These are phyloP conservation scores for Suaeda aralocaspica DNA, from an alignment of 148 eudicot species.

Conservation along the genomic window DNA sequence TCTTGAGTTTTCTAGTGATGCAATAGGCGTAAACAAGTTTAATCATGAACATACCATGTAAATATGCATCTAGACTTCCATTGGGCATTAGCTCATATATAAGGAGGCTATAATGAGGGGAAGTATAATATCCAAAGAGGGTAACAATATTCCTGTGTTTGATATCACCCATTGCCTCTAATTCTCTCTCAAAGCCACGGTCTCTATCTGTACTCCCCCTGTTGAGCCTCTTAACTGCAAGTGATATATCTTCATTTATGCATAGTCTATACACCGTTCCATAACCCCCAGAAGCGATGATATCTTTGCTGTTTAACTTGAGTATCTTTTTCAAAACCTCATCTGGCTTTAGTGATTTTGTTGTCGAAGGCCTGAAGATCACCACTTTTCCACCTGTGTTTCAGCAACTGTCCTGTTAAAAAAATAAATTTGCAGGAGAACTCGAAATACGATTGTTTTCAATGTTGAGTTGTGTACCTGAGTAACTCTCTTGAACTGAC, in stretches of 20 bases:
- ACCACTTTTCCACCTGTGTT: constrained; percentile 88
- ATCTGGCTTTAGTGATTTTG: constrained; percentile 47
- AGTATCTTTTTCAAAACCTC: constrained; percentile 56
- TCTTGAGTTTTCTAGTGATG: too few relatives aligned
- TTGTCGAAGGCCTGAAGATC: constrained; percentile 56
- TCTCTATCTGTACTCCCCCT: constrained; percentile 67
- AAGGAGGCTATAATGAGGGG: constrained; percentile 74
- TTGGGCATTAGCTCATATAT: constrained; percentile 91
- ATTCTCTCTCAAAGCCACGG: constrained; percentile 84
- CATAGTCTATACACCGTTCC: constrained; percentile 75
- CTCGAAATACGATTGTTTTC: not conserved
- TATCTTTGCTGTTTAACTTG: constrained; percentile 74
- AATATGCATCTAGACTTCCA: constrained; percentile 65
- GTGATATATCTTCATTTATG: constrained; percentile 44
- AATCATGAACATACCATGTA: constrained; percentile 52
- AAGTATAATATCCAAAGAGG: constrained; percentile 79
- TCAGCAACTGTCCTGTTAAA: not conserved
- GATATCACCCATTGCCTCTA: constrained; percentile 89
- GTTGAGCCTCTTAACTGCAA: constrained; percentile 76
- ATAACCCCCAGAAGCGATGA: constrained; percentile 84
- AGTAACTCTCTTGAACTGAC: constrained; percentile 52
- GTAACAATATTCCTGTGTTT: constrained; percentile 82
- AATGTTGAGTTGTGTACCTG: constrained; percentile 31
- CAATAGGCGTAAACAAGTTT: not conserved
- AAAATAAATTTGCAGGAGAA: not conserved